phyloP scores from a whole-genome alignment of 331 rosid genomes.

The Stylosanthes scabra region DNA sequence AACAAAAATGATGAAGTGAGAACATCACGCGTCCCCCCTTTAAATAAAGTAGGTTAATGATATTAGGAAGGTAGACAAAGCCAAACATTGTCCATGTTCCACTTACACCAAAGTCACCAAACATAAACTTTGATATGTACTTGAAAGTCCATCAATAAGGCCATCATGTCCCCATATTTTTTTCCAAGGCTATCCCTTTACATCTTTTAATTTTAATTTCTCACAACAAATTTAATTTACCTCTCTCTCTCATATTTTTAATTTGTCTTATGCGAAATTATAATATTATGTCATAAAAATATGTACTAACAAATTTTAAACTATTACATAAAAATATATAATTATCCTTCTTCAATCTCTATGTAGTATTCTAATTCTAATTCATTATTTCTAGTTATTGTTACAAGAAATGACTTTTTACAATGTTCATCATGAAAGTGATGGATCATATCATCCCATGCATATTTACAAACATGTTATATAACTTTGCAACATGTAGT shows the following conservation, averaged over 20 bases:
- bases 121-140: slow-evolving; percentile 41
- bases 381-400: too few species aligned
- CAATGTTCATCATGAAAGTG: too few species aligned
- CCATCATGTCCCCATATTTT: slow-evolving; percentile 39
- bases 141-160: slow-evolving; percentile 41
- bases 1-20: slow-evolving; percentile 10
- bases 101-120: slow-evolving; percentile 40
- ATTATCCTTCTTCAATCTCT: too few species aligned
- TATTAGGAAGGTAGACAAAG: slow-evolving; percentile 33
- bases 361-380: too few species aligned
- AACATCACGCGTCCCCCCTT: slow-evolving; percentile 39
- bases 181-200: neutral
- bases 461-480: too few species aligned
- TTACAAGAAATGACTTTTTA: too few species aligned
- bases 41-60: slow-evolving; percentile 42
- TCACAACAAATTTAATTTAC: neutral
- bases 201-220: neutral
- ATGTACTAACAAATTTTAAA: too few species aligned
- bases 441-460: too few species aligned
- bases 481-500: too few species aligned
- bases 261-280: too few species aligned
- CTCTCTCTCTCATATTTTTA: neutral
- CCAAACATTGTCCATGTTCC: slow-evolving; percentile 37
- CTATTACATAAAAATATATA: too few species aligned
- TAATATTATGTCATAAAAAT: too few species aligned